These are phyloP conservation scores for Sugiyamaella novakii DNA, from an alignment of 1,139 yeast genomes.

Conservation along the genomic window DNA sequence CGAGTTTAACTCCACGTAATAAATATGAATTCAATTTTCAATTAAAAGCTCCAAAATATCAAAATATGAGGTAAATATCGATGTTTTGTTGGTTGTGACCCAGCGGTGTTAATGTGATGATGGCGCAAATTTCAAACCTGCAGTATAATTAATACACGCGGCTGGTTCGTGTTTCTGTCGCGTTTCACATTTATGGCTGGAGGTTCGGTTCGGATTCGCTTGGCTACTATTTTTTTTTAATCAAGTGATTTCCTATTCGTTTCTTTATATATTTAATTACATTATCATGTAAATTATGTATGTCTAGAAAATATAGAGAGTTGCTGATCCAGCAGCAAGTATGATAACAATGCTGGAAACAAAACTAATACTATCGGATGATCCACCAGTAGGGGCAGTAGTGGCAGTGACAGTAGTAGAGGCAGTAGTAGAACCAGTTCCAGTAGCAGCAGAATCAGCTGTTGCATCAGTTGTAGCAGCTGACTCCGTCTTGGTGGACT, in stretches of 20 bases:
- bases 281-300: neutral
- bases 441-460: conserved; percentile 17
- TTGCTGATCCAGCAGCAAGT: conserved; percentile 3
- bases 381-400: conserved; percentile 18
- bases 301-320: neutral
- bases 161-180: conserved; percentile 11
- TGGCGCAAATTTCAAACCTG: neutral
- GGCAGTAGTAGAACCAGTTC: conserved; percentile 11
- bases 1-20: no score
- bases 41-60: no score
- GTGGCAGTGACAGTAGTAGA: conserved; percentile 11
- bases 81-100: no score
- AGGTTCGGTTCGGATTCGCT: no score
- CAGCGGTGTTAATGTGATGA: no score
- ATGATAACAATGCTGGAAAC: neutral
- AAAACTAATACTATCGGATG: neutral
- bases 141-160: conserved; percentile 9
- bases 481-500: neutral
- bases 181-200: no score
- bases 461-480: conserved; percentile 11
- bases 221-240: no score
- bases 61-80: no score
- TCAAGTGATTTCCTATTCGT: no score
- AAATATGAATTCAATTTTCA: no score
- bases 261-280: no score